Conservation (phyloP, 2,329 filamentous ascomycete species). For the Teratosphaeria pseudoeucalypti region DNA sequence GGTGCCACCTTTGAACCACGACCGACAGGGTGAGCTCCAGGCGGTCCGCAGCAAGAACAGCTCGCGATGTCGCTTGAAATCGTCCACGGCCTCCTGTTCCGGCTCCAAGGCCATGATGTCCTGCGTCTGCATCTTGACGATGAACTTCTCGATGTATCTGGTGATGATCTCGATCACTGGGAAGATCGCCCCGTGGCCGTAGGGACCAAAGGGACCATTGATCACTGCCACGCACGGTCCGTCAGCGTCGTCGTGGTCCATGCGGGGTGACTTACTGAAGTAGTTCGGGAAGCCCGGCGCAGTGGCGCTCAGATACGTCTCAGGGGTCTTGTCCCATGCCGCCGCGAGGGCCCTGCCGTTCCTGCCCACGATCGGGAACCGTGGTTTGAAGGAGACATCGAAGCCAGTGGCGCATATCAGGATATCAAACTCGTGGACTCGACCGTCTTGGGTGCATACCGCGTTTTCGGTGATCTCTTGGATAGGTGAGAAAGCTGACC, state of each 20-base stretch:
- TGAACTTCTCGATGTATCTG: conserved; percentile 9
- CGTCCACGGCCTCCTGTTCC: conserved; percentile 4
- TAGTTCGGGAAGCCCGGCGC: conserved; percentile 9
- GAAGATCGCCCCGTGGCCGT: conserved; percentile 7
- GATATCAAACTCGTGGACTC: conserved; percentile 29
- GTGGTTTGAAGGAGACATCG: conserved; percentile 19
- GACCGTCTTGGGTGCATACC: conserved; percentile 29
- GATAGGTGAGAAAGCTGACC: conserved; percentile 31
- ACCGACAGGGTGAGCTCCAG: conserved; percentile 8
- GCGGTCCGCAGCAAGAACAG: conserved; percentile 8
- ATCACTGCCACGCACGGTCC: conserved; percentile 1
- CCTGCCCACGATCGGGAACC: conserved; percentile 5
- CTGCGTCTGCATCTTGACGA: conserved; percentile 11
- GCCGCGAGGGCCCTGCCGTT: conserved; percentile 7
- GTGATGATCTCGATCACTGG: conserved; percentile 9
- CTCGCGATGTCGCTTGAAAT: conserved; percentile 7
- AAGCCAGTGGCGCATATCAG: conserved; percentile 40
- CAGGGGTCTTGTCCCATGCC: conserved; percentile 6
- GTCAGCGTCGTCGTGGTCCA: background rate
- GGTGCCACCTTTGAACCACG: conserved; percentile 21
- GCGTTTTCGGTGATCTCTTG: conserved; percentile 27
- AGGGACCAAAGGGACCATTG: conserved; percentile 9
- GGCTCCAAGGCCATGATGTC: conserved; percentile 9
- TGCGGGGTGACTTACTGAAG: background rate
- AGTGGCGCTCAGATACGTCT: conserved; percentile 7